phyloP scores from a whole-genome alignment of 495 filamentous ascomycete species.

The Clavariopsis aquatica region DNA sequence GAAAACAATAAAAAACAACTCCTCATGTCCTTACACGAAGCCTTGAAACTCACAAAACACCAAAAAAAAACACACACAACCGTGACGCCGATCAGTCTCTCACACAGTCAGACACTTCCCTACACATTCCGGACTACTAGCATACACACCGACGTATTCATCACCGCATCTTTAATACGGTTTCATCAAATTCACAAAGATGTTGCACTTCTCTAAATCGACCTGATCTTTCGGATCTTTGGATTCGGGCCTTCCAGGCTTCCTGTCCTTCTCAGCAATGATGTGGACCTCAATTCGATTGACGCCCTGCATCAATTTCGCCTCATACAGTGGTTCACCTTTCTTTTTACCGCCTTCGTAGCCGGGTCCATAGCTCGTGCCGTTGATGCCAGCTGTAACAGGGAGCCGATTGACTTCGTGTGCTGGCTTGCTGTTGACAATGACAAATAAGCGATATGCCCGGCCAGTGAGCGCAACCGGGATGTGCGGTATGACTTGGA shows the following conservation, averaged over 20 bases:
- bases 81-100: no score
- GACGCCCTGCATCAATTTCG: conserved; percentile 41
- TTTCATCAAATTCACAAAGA: conserved; percentile 46
- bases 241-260: conserved; percentile 9
- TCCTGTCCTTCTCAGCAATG: conserved; percentile 37
- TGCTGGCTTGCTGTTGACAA: conserved; percentile 46
- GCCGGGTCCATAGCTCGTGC: conserved; percentile 2
- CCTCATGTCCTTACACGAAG: no score
- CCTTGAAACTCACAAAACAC: no score
- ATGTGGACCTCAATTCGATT: conserved; percentile 48
- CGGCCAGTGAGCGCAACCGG: conserved; percentile 58
- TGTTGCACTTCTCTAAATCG: conserved; percentile 46
- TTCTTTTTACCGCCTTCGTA: conserved; percentile 34
- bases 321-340: conserved; percentile 44
- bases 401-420: conserved; percentile 34
- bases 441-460: conserved; percentile 65
- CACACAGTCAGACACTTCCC: neutral
- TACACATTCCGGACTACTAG: neutral
- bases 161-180: neutral
- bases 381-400: conserved; percentile 32
- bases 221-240: conserved; percentile 36
- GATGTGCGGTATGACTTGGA: conserved; percentile 66
- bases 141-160: neutral
- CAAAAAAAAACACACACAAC: no score
- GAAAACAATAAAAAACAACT: no score